Conservation (phyloP, 2,329 filamentous ascomycete genomes). For the Cadophora gregata region DNA sequence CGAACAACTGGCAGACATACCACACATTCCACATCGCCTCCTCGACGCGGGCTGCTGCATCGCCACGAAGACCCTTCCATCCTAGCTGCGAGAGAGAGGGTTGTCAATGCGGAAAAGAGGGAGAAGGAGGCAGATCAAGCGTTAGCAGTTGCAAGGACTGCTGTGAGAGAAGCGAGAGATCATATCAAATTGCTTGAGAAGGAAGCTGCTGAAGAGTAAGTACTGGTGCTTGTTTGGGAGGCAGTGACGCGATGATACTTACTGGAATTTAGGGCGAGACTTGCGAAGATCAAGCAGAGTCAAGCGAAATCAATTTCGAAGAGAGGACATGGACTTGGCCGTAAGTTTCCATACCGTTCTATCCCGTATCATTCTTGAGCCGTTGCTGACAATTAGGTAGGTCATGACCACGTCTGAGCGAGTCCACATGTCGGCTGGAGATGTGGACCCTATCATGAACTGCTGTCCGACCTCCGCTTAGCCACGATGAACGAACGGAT, state of each 20-base stretch:
- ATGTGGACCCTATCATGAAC: not conserved
- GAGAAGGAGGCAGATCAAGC: conserved; percentile 71
- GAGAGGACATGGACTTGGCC: conserved; percentile 23
- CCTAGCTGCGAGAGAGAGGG: conserved; percentile 63
- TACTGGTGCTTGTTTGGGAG: not conserved
- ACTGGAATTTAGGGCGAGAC: conserved; percentile 15
- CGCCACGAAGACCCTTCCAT: conserved; percentile 67
- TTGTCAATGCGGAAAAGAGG: conserved; percentile 66
- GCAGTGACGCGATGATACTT: not conserved
- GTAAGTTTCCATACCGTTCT: conserved; percentile 7
- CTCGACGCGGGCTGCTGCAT: conserved; percentile 47
- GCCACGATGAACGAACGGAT: not conserved
- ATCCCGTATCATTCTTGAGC: not conserved
- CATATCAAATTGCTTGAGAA: conserved; percentile 67
- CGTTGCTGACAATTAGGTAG: not conserved
- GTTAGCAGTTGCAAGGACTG: conserved; percentile 60
- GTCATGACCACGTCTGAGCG: not conserved
- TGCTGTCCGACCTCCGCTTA: too few relatives aligned
- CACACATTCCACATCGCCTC: conserved; percentile 12
- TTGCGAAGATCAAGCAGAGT: conserved; percentile 26
- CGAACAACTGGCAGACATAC: conserved; percentile 33
- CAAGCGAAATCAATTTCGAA: conserved; percentile 24
- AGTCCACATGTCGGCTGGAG: not conserved
- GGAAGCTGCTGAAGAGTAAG: conserved; percentile 54
- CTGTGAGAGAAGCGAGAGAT: conserved; percentile 67